Evolutionary conservation across 2,329 filamentous ascomycete genomes (phyloP).

Genomic region (Metarhizium humberi): DNA sequence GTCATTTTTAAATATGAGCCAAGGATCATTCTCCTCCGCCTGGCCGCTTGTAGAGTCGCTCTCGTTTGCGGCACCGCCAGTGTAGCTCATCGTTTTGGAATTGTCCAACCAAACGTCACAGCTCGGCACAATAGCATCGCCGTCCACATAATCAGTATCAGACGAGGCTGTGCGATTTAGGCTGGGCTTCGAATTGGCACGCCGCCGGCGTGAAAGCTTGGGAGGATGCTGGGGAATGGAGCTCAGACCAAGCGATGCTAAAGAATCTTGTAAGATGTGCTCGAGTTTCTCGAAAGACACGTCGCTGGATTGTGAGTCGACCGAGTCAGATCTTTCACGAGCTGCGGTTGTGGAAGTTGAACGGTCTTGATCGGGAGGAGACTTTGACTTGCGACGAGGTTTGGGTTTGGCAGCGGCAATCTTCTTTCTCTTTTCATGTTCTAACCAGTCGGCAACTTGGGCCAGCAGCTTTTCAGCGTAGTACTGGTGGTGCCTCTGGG

Average conservation of each 20-base stretch:
- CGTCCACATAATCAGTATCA: conserved; percentile 77
- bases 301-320: conserved; percentile 57
- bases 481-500: conserved; percentile 26
- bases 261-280: conserved; percentile 62
- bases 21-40: conserved; percentile 60
- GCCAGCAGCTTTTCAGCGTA: conserved; percentile 52
- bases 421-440: conserved; percentile 64
- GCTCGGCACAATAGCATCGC: conserved; percentile 72
- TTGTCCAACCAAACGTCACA: conserved; percentile 85
- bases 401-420: conserved; percentile 28
- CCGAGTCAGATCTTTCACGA: conserved; percentile 40
- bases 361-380: conserved; percentile 19
- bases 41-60: conserved; percentile 33
- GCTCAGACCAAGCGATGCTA: conserved; percentile 43
- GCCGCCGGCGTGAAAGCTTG: conserved; percentile 33
- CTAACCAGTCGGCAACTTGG: conserved; percentile 76
- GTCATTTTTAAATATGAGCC: conserved; percentile 84
- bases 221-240: conserved; percentile 34
- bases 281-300: conserved; percentile 74
- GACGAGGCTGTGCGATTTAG: conserved; percentile 52
- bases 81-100: conserved; percentile 75
- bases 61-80: conserved; percentile 34
- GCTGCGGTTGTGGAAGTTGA: conserved; percentile 5
- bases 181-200: conserved; percentile 20
- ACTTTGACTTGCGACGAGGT: conserved; percentile 33